Evolutionary conservation across 208 protist species (phyloP), one percentile per base, ranked within the genome.

Genomic region (Acanthamoeba lenticulata): DNA sequence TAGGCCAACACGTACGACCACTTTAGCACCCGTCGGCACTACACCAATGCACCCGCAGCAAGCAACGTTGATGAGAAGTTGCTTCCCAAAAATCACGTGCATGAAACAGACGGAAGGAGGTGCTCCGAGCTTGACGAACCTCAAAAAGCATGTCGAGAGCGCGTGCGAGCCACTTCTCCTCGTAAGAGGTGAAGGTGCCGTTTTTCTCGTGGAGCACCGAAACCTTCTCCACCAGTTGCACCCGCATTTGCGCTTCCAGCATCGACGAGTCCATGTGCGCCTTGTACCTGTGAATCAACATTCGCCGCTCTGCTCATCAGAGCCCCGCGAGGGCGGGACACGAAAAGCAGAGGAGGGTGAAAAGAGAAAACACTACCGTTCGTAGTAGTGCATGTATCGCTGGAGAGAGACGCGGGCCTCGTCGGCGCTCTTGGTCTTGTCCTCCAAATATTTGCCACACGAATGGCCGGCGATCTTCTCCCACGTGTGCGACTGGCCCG

Each of bases 61-160:
- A 67, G n/a, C 15, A 3, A 34, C 29, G 60, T 21, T 7, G 60
- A 11, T 0, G 32, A 27, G 21, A 90, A 5, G 21, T 44, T 5
- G n/a, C n/a, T n/a, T n/a, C n/a, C n/a, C n/a, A n/a, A n/a, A n/a
- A n/a, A n/a, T n/a, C n/a, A n/a, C n/a, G n/a, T n/a, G n/a, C n/a
- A n/a, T n/a, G n/a, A n/a, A n/a, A n/a, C n/a, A n/a, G n/a, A n/a
- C n/a, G n/a, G n/a, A n/a, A 9, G 9, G 19, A 55, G 24, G 2
- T 11, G 13, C 24, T 17, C 55, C 55, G 17, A 67, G 29, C 0
- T 5, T 17, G 6, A 7, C 4, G 60, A 36, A 90, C 81, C 47
- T 90, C 81, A 27, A 90, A 67, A 27, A 90, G 81, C 81, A 90
- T 90, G 52, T 90, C 81, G n/a, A 90, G 34, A 29, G 49, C 81